Base-by-base conservation (phyloP, 2,329 filamentous ascomycete species). In the Mollisiaceae sp. region DNA sequence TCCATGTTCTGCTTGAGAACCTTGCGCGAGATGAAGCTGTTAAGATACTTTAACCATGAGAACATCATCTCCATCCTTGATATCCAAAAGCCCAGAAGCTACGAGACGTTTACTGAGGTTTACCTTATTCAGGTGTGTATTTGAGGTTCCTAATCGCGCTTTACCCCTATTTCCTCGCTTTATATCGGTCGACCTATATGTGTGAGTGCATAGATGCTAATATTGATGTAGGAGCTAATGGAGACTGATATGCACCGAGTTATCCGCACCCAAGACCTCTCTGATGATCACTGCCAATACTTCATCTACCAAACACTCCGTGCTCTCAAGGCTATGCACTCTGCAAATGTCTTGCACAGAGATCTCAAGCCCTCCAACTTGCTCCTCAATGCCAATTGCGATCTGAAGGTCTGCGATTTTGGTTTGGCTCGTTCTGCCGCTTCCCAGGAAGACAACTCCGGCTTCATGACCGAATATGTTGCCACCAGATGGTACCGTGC, bases 381-480 rank as follows among this genome's bases (percentile, higher is more conserved):
- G 67, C 89, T 99, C 32, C 86, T 99, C 69, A 99, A 99, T 78
- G 95, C 95, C 76, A 99, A 99, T 81, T 99, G 95, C 80, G 95
- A 99, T 81, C 85, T 99, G 73, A 99, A 99, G 82, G 95, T 99
- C 73, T 99, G 95, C 81, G 95, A 99, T 79, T 99, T 99, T 76
- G 95, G 95, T 77, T 88, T 99, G 64, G 95, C 95, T 58, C 90
- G 94, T 76, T 98, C 94, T 11, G 95, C 95, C 14, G 95, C 95
- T 9, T 97, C 94, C 11, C 96, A 96, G 72, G 95, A 99, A 77
- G 95, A 99, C 80, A 99, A 99, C 82, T 97, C 94, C n/a, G 95
- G 95, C 24, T 99, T 99, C 87, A 99, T 99, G 95, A 99, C 95
- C 18, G 95, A 99, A 96, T 99, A 99, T 78, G 95, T 99, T 64